Base-by-base conservation (phyloP, 2,329 filamentous ascomycete genomes). In the Pezizomycotina sp. region DNA sequence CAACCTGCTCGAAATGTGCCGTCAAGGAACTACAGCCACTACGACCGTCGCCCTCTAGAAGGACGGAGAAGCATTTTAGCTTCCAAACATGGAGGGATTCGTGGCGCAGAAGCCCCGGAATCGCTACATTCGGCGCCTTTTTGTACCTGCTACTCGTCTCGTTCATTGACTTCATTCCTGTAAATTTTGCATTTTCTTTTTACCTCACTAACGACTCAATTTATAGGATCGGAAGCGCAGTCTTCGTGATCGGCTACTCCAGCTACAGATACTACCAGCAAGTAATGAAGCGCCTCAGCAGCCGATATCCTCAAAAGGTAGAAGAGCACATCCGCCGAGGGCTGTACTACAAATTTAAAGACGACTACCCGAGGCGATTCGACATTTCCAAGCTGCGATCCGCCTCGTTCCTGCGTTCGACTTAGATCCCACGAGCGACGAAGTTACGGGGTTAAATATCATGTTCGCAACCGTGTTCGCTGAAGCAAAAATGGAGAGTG, bases 341-440 rank as follows among this genome's bases (percentile, higher is more conserved):
- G 0, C 62, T 95, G 16, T 93, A 86, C 60, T 92, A 81, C 58
- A 84, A 89, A 52, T 69, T 77, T 46, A 65, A 71, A 24, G 67
- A 77, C 4, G 76, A 92, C 41, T 72, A 80, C 2, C 68, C 77
- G 40, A 66, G 77, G 36, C 84, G 86, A 1, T 63, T 91, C 41
- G 77, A 81, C 48, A 81, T 56, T 95, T 92, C 56, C 74, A 74
- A 50, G 68, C 77, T 47, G 83, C 84, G 3, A 63, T 95, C 38
- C 64, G 74, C 45, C 66, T 77, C 33, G 82, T 82, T 38, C 62
- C 73, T 31, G 73, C 81, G 51, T 53, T 77, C 32, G 72, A 74
- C 0, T 70, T 98, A 61, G 82, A 95, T 53, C 81, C 80, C 0
- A 91, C 84, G 55, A 84, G 79, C 3, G 79, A 93, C 50, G 84